Evolutionary conservation across 306 rosid species (phyloP).

Genomic region (Oxytropis ochrocephala): DNA sequence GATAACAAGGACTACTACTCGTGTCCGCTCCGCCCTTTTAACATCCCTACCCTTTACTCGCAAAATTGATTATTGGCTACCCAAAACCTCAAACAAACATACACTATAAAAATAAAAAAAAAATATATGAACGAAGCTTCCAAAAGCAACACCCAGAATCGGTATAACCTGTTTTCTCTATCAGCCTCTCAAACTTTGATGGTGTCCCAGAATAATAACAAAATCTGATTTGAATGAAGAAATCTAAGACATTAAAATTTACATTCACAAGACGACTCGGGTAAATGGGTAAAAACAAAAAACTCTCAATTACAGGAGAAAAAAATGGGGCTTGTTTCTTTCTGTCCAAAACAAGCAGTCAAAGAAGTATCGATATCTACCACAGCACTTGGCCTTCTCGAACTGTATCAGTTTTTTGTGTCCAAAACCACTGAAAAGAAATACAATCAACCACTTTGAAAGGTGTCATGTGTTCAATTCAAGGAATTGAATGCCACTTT

Average conservation of each 20-base stretch:
- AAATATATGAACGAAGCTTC: not conserved
- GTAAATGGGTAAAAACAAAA: conserved; percentile 14
- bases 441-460: conserved; percentile 5
- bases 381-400: conserved; percentile 30
- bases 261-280: conserved; percentile 37
- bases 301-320: conserved; percentile 44
- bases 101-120: no score
- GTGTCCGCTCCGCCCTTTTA: no score
- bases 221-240: conserved; percentile 37
- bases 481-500: conserved; percentile 17
- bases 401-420: conserved; percentile 16
- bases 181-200: conserved; percentile 10
- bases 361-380: conserved; percentile 44
- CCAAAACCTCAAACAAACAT: no score
- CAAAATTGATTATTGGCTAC: no score
- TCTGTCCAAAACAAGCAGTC: conserved; percentile 38
- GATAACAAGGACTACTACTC: no score
- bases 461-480: conserved; percentile 8
- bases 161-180: conserved; percentile 3
- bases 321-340: conserved; percentile 48
- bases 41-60: no score
- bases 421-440: conserved; percentile 28
- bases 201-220: conserved; percentile 23
- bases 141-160: not conserved
- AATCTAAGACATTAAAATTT: conserved; percentile 44